Conservation (phyloP, 2,329 filamentous ascomycete species). For the Beauveria pseudobassiana region DNA sequence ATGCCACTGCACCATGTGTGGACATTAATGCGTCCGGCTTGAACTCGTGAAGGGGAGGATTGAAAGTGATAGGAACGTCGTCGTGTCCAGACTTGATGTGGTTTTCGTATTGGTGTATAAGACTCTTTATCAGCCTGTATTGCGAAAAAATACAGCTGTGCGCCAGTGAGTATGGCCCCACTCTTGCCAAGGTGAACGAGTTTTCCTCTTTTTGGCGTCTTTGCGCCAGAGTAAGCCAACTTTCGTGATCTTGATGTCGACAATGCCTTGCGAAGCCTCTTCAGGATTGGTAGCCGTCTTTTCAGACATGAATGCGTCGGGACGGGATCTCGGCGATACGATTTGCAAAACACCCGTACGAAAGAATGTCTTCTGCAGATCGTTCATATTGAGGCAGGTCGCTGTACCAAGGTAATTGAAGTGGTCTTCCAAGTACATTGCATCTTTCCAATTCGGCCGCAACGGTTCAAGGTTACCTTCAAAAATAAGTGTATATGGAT, state of each 20-base stretch:
- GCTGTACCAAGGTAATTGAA: slow-evolving; percentile 81
- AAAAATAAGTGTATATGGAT: slow-evolving; percentile 90
- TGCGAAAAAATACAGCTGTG: slow-evolving; percentile 96
- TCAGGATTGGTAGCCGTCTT: slow-evolving; percentile 77
- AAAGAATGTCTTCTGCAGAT: slow-evolving; percentile 82
- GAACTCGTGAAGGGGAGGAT: slow-evolving; percentile 82
- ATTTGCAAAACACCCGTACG: slow-evolving; percentile 91
- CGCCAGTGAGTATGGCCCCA: slow-evolving; percentile 95
- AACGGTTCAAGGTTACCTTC: slow-evolving; percentile 79
- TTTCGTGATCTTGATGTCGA: slow-evolving; percentile 96
- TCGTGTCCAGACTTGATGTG: slow-evolving; percentile 73
- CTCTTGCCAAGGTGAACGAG: slow-evolving; percentile 94
- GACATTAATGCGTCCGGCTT: slow-evolving; percentile 92
- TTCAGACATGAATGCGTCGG: slow-evolving; percentile 90
- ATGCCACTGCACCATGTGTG: slow-evolving; percentile 83
- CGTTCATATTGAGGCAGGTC: slow-evolving; percentile 66
- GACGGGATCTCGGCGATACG: slow-evolving; percentile 84
- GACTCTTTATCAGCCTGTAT: slow-evolving; percentile 81
- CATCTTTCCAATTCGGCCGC: slow-evolving; percentile 81
- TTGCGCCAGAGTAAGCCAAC: slow-evolving; percentile 94
- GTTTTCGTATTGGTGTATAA: slow-evolving; percentile 81
- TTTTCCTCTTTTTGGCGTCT: slow-evolving; percentile 86
- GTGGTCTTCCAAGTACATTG: slow-evolving; percentile 84
- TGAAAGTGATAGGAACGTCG: slow-evolving; percentile 76
- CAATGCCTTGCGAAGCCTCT: slow-evolving; percentile 83